Base-by-base conservation (phyloP, 2,329 filamentous ascomycete species). In the Daldinia eschscholtzii region DNA sequence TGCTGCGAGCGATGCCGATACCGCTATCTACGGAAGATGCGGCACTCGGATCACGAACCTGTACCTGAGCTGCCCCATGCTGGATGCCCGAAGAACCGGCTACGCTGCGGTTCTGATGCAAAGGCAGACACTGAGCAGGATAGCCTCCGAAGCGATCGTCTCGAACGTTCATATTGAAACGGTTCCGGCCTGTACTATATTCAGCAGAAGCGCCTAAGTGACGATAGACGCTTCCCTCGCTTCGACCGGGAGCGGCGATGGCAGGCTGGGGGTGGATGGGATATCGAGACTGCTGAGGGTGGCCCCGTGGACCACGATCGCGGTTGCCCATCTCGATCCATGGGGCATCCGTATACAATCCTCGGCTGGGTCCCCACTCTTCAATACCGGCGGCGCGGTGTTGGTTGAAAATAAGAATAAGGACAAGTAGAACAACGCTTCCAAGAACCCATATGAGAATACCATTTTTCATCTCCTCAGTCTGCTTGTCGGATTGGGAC, bases 351-450 rank as follows among this genome's bases (percentile, higher is more conserved):
- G 12, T 12, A 20, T 26, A 55, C 5, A 35, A 20, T 10, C 52
- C 52, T 1, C 33, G 30, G 7, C 37, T 37, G 30, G 20, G 23
- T 4, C 59, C 58, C 4, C 13, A 55, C n/a, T 62, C 59, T 4
- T 52, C 15, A 15, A 58, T 57, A 3, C 13, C 30, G 13, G 26
- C 33, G 4, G 26, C 42, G 4, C 64, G 59, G 10, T 61, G 53
- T 15, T 58, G 50, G 23, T 59, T 58, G 46, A 30, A 58, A 6
- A 52, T 30, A 1, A 66, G 58, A 4, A 66, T n/a, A 6, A 66
- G 4, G 2, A 58, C 20, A 0, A 66, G 10, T 15, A 53, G 2
- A 2, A 18, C 37, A 10, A 62, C 23, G 35, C 58, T 66, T 6
- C 18, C 53, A n/a, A 35, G 5, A 3, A 58, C 3, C 64, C 64